phyloP scores from a whole-genome alignment of 768 basidiomycete species.

The Plicaturopsis crispa region DNA sequence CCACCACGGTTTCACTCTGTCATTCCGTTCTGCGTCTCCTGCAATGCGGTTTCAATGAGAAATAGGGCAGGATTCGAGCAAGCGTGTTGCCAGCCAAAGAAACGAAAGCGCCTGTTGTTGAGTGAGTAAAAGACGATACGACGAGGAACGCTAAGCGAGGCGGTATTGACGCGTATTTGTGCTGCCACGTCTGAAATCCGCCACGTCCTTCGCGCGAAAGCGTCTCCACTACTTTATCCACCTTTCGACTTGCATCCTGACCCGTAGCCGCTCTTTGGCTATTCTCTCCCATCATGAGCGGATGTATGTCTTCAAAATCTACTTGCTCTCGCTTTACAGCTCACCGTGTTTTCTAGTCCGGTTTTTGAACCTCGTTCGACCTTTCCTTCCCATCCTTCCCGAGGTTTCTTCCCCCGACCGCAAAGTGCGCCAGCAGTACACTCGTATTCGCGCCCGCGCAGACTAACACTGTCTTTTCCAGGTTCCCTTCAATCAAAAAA shows the following conservation, averaged over 20 bases:
- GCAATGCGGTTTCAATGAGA: too few relatives aligned
- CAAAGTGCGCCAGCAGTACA: slow-evolving; percentile 50
- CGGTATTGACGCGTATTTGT: slow-evolving; percentile 15
- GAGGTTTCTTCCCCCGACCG: slow-evolving; percentile 98
- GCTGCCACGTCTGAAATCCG: background rate
- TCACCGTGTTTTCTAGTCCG: slow-evolving; percentile 51
- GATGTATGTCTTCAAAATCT: slow-evolving; percentile 41
- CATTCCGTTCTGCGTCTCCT: too few relatives aligned
- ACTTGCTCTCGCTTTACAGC: slow-evolving; percentile 6
- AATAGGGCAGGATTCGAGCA: too few relatives aligned
- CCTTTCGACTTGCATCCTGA: slow-evolving; percentile 9
- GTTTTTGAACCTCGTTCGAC: slow-evolving; percentile 96
- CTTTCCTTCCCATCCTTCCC: slow-evolving; percentile 93
- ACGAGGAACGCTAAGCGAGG: slow-evolving; percentile 43
- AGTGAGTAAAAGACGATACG: too few relatives aligned
- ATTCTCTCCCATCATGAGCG: slow-evolving; percentile 59
- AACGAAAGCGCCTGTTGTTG: too few relatives aligned
- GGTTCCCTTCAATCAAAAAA: slow-evolving; percentile 98
- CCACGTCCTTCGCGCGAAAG: slow-evolving; percentile 9
- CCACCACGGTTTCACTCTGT: too few relatives aligned
- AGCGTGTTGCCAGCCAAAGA: too few relatives aligned
- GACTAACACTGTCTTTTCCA: slow-evolving; percentile 19
- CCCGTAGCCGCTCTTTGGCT: slow-evolving; percentile 15
- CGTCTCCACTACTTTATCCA: background rate
- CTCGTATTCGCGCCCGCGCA: slow-evolving; percentile 4